These are phyloP conservation scores for Paramecium bursaria DNA, from an alignment of 73 alveolate species.

Conservation along the genomic window DNA sequence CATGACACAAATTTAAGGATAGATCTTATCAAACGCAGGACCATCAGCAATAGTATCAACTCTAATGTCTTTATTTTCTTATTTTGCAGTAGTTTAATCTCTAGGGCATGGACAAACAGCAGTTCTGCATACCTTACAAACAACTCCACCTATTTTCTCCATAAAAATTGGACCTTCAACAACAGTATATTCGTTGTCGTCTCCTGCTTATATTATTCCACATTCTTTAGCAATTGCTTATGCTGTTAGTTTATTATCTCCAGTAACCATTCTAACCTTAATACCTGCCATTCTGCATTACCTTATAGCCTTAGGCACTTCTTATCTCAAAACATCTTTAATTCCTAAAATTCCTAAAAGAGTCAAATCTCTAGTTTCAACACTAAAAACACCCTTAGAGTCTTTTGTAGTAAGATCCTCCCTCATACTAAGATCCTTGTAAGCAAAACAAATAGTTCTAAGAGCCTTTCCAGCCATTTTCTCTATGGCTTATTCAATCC, in stretches of 20 bases:
- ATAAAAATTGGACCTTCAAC: slow-evolving; percentile 74
- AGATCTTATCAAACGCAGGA: slow-evolving; percentile 75
- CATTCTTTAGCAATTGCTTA: slow-evolving; percentile 92
- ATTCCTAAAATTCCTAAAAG: slow-evolving; percentile 81
- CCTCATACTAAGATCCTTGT: slow-evolving; percentile 69
- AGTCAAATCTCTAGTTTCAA: slow-evolving; percentile 64
- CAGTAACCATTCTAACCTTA: slow-evolving; percentile 89
- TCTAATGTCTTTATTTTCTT: slow-evolving; percentile 65
- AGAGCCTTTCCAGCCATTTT: slow-evolving; percentile 76
- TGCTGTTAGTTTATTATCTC: slow-evolving; percentile 88
- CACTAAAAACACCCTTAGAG: neutral
- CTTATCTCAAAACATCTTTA: slow-evolving; percentile 81
- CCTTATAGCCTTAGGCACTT: slow-evolving; percentile 80
- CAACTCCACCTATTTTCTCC: slow-evolving; percentile 81
- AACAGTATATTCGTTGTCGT: slow-evolving; percentile 1
- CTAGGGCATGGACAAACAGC: slow-evolving; percentile 60
- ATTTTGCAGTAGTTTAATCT: slow-evolving; percentile 43
- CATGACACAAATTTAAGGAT: slow-evolving; percentile 75
- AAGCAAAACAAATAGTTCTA: slow-evolving; percentile 79
- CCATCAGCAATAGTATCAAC: slow-evolving; percentile 72
- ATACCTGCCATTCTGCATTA: slow-evolving; percentile 80
- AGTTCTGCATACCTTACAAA: slow-evolving; percentile 75
- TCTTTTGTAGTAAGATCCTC: slow-evolving; percentile 25
- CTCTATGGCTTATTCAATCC: no score
- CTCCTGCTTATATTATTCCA: neutral